Base-by-base conservation (phyloP, 495 filamentous ascomycete species). In the Tuber calosporum region DNA sequence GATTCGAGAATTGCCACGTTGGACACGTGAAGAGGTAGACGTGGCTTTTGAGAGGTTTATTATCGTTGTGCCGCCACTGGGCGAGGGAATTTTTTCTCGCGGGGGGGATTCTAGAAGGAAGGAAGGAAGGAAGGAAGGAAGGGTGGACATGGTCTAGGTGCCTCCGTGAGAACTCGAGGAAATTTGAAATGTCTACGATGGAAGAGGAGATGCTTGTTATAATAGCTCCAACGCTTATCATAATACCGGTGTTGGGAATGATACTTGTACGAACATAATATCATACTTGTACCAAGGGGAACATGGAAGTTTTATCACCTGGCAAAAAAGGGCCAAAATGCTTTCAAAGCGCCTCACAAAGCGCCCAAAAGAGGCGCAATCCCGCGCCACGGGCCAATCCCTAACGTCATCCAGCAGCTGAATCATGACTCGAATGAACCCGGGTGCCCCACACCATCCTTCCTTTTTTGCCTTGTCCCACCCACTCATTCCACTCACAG, bases 361-460 rank as follows among this genome's bases (percentile, higher is more conserved):
- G 6, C 53, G 53, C 53, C 53, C 11, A 62, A 30, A 34, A 62
- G 53, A 62, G 53, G 53, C 53, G 53, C 53, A 62, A 62, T 62
- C 75, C 76, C 77, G 74, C 76, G 75, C 76, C 76, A 77, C 76
- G 67, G 77, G 42, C 43, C 76, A 67, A 77, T 53, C 73, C 6
- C 68, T n/a, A 69, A 69, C 75, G 69, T 71, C 66, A 71, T 72
- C 43, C 53, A 43, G 39, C 75, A 77, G 69, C 71, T 76, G 72
- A 76, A 76, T 45, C 73, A 72, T 78, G 74, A 78, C 75, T 77
- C 75, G 74, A 72, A 62, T 5, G 13, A 62, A 62, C 53, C 53
- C 53, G 53, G 53, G 53, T 62, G 53, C 53, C 26, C 53, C 53
- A 30, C 53, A 62, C 26, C 53, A 62, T 62, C 53, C 26, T 15